Percentiles rank a stretch among this genome's conserved stretches.
phyloP scores from a whole-genome alignment of 306 rosid species.

The Inga leiocalycina region DNA sequence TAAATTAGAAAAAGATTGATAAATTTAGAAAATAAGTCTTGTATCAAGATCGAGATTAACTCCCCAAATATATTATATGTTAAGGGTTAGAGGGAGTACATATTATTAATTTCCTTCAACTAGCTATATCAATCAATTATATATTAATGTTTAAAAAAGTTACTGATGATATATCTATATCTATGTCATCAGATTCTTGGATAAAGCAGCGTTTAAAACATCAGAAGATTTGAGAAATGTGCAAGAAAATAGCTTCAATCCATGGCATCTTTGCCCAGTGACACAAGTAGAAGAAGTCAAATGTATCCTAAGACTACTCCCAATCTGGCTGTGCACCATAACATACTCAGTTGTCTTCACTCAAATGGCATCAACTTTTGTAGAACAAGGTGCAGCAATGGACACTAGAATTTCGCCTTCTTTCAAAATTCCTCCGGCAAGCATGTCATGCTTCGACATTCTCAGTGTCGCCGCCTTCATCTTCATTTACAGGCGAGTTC shows the following conservation, averaged over 20 bases:
- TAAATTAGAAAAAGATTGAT: too few relatives aligned
- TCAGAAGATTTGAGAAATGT: constrained; percentile 36
- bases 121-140: background rate
- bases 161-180: too few relatives aligned
- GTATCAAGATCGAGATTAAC: too few relatives aligned
- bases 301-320: constrained; percentile 73
- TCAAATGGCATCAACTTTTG: constrained; percentile 89
- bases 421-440: constrained; percentile 78
- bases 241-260: constrained; percentile 37
- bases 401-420: constrained; percentile 47
- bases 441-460: constrained; percentile 86
- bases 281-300: constrained; percentile 88
- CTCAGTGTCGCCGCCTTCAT: constrained; percentile 70
- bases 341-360: constrained; percentile 79
- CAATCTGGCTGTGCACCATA: constrained; percentile 84
- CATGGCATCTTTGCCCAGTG: constrained; percentile 67
- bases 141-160: background rate
- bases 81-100: too few relatives aligned
- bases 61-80: too few relatives aligned
- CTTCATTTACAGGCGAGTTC: constrained; percentile 58
- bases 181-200: constrained; percentile 56
- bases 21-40: too few relatives aligned
- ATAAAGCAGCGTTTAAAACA: constrained; percentile 68
- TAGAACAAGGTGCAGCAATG: constrained; percentile 87
- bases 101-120: background rate